These are phyloP conservation scores for Lithospermum erythrorhizon DNA, from an alignment of 257 asterid species.

Conservation along the genomic window DNA sequence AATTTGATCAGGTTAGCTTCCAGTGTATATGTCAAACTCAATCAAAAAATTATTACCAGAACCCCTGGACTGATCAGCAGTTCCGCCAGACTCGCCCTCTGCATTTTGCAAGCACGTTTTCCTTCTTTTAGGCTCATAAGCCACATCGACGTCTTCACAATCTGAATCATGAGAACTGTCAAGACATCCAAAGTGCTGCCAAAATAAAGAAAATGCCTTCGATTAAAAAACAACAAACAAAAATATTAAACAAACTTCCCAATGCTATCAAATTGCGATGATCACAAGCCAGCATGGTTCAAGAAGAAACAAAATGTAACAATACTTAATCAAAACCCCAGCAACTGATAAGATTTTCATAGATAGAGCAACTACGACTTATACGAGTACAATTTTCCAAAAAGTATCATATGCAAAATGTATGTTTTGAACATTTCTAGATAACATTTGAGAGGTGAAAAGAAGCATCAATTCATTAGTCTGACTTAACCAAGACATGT, in stretches of 20 bases:
- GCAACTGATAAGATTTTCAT: too few relatives aligned
- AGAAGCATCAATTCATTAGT: too few relatives aligned
- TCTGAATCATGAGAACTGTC: not conserved
- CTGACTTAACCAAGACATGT: too few relatives aligned
- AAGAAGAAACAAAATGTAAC: not conserved
- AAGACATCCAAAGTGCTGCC: constrained; percentile 11
- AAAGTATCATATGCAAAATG: too few relatives aligned
- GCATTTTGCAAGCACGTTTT: constrained; percentile 11
- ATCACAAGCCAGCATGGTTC: too few relatives aligned
- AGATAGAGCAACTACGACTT: too few relatives aligned
- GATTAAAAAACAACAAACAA: not conserved
- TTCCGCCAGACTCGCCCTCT: constrained; percentile 3
- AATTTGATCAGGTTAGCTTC: too few relatives aligned
- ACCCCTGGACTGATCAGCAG: constrained; percentile 6
- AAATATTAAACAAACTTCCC: too few relatives aligned
- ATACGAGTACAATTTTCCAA: too few relatives aligned
- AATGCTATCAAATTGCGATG: too few relatives aligned
- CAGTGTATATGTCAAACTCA: not conserved
- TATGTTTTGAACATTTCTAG: too few relatives aligned
- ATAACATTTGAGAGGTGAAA: too few relatives aligned
- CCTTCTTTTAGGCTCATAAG: constrained; percentile 23
- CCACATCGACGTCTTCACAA: constrained; percentile 11
- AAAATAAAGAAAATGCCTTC: not conserved
- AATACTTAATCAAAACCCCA: not conserved
- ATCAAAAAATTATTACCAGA: constrained; percentile 13